Base-by-base conservation (phyloP, 805 yeast species). In the Barnettozyma populi region DNA sequence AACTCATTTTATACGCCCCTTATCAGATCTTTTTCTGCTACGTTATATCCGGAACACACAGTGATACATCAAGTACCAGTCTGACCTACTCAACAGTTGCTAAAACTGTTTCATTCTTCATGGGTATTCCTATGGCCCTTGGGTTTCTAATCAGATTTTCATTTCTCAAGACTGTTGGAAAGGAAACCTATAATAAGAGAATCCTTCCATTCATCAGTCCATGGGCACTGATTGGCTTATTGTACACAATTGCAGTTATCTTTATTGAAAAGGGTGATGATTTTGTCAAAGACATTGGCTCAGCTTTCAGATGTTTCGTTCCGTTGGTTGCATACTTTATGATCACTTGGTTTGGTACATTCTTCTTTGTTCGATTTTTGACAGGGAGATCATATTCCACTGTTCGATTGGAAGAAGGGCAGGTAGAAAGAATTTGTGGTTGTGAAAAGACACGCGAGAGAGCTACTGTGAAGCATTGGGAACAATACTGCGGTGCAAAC, bases 1-100 rank as follows among this genome's bases (percentile, higher is more conserved):
- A 79, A 57, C 65, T 79, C 41, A 66, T 73, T 0, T 64, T 79
- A 19, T 77, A 72, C 59, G 81, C 81, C 4, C 83, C 84, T 7
- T 68, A 71, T 48, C 72, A 74, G 47, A 59, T 74, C 29, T 69
- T 78, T 43, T 74, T 72, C 54, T 69, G 78, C 48, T 69, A 74
- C 50, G 70, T 70, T 6, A 48, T 56, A 2, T 49, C 44, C 10
- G 51, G 45, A 34, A 34, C 32, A 13, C 36, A 31, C 7, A 34
- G 21, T 3, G 32, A 14, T n/a, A 39, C 32, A 5, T 21, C 45
- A 21, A 24, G 25, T 18, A 20, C 45, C 39, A 5, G 39, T 24
- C 16, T 59, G 20, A 55, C 70, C 14, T 75, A 73, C 52, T 43
- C 61, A 7, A 55, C 66, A 18, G 82, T 74, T 20, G 78, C 78